Conservation (phyloP, 2,329 filamentous ascomycete species). For the Pseudogymnoascus sp. region DNA sequence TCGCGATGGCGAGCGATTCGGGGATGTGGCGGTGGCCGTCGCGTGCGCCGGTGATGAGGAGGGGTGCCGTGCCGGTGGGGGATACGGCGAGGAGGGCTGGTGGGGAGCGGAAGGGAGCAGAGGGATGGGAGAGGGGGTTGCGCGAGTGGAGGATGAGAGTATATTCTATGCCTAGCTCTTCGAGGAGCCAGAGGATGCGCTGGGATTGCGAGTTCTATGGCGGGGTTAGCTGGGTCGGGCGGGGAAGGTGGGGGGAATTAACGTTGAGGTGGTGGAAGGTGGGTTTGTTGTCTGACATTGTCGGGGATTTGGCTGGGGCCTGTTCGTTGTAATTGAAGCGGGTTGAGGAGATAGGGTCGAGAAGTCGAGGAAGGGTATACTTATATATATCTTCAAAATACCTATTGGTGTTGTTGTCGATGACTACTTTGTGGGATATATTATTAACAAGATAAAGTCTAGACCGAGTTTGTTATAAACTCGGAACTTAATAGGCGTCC, state of each 20-base stretch:
- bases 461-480: not conserved
- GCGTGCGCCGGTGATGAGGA: conserved; percentile 39
- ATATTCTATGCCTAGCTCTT: conserved; percentile 64
- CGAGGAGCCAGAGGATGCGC: conserved; percentile 59
- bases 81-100: conserved; percentile 62
- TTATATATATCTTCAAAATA: not conserved
- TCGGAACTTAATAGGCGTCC: not conserved
- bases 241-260: not conserved
- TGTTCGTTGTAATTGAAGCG: not conserved
- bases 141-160: conserved; percentile 65
- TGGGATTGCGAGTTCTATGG: conserved; percentile 59
- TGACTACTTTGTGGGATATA: not conserved
- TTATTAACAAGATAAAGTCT: not conserved
- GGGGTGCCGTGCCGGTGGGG: conserved; percentile 75
- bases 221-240: not conserved
- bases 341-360: not conserved
- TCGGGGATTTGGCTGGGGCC: not conserved
- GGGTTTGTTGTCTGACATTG: conserved; percentile 13
- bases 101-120: conserved; percentile 47
- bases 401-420: not conserved
- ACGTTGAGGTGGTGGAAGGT: conserved; percentile 26
- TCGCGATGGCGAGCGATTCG: conserved; percentile 27
- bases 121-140: conserved; percentile 38
- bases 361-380: not conserved
- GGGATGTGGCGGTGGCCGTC: conserved; percentile 23